Base-by-base conservation (phyloP, 2,329 filamentous ascomycete species). In the Mariannaea elegans region DNA sequence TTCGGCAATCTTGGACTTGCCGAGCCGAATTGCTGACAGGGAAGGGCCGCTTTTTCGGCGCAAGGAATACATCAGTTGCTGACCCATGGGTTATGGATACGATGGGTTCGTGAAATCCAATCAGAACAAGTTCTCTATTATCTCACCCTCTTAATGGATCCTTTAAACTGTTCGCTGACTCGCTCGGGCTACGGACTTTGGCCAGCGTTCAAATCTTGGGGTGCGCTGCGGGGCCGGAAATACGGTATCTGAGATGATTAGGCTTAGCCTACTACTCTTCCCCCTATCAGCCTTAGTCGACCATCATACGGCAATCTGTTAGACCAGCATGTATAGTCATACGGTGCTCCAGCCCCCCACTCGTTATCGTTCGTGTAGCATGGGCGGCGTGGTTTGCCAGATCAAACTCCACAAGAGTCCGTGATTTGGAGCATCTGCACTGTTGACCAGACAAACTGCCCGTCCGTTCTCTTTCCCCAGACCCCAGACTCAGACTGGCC, bases 1-100 rank as follows among this genome's bases (percentile, higher is more conserved):
- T 10, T 41, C 52, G 52, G 52, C 34, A 55, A 39, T 3, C 41
- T 24, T 3, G 2, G 27, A 55, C 5, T 55, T 55, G 13, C 52
- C 52, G 52, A 48, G 23, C 24, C 24, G 44, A 46, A 4, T 19
- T 1, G 24, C 29, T 19, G 14, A 24, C n/a, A 16, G 6, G 34
- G 24, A 13, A 9, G 4, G 2, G 7, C 5, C 44, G 8, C 16
- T 31, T 46, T 29, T 14, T 23, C 9, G 9, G n/a, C 8, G 12
- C 18, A 10, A 16, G 23, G 29, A 44, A n/a, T 27, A 19, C 14
- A 2, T 3, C 8, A 16, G 18, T n/a, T 41, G 4, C 47, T 47
- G 24, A 19, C 18, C 10, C 18, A 41, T 24, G 27, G 16, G 5
- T 21, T 31, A 27, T 12, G 41, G 41, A 19, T 19, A 21, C 6